A percentile compares a stretch with the other conserved stretches of the same genome.
Conservation (phyloP, 441 rosid genomes). For the Adansonia rubrostipa region DNA sequence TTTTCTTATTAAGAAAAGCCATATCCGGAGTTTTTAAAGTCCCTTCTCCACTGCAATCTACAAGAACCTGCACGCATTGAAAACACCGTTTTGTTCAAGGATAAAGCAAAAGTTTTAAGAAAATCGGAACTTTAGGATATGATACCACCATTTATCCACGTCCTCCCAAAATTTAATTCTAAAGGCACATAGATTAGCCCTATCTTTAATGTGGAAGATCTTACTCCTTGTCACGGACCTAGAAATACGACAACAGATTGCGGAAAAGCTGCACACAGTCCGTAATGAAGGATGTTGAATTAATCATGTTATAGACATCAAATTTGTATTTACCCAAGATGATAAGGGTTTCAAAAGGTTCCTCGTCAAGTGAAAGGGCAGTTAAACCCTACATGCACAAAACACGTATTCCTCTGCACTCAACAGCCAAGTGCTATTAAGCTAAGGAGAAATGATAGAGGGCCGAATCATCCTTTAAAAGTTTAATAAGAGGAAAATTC, state of each 20-base stretch:
- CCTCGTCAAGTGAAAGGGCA: not conserved
- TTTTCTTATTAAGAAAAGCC: conserved; percentile 82
- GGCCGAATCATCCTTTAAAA: not conserved
- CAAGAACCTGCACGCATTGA: conserved; percentile 57
- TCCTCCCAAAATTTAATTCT: not conserved
- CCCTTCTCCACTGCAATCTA: conserved; percentile 90
- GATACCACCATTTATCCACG: not conserved
- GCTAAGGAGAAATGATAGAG: conserved; percentile 1
- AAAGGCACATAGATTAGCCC: not conserved
- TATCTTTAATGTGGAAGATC: not conserved
- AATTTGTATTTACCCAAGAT: not conserved
- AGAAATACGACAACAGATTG: conserved; percentile 11
- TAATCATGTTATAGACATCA: not conserved
- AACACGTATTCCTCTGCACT: not conserved
- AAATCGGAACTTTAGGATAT: not conserved
- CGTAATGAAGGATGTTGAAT: not conserved
- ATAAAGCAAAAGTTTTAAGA: not conserved
- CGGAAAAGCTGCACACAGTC: not conserved
- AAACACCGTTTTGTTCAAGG: not conserved
- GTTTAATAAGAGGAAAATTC: conserved; percentile 8
- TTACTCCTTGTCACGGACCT: not conserved
- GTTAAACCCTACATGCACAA: conserved; percentile 1
- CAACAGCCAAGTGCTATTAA: not conserved
- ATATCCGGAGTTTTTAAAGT: conserved; percentile 67
- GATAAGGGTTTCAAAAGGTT: not conserved